Conservation (phyloP, 208 protist species). For the Crithidia expoeki region DNA sequence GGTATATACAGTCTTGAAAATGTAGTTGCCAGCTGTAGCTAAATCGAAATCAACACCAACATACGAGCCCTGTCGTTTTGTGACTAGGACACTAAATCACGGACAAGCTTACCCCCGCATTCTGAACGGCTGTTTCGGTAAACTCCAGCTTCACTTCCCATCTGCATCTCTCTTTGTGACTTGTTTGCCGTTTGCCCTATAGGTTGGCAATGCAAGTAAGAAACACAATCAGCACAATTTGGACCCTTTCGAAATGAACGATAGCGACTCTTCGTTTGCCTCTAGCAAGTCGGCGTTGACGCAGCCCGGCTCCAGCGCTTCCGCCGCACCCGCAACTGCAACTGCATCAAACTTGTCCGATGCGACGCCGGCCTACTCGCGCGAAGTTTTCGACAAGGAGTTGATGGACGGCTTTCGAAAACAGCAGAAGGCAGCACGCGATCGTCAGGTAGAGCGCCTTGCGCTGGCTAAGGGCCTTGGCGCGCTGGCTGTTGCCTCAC, state of each 20-base stretch:
- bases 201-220: no score
- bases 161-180: no score
- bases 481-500: constrained; percentile 45
- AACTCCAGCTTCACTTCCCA: no score
- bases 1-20: no score
- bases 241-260: neutral
- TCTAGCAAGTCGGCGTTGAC: neutral
- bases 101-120: no score
- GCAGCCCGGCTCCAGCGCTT: constrained; percentile 3
- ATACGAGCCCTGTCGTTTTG: no score
- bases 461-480: constrained; percentile 80
- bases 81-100: no score
- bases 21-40: no score
- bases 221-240: no score
- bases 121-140: no score
- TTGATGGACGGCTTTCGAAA: constrained; percentile 68
- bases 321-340: neutral
- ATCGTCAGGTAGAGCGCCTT: constrained; percentile 58
- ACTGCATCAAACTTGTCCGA: neutral
- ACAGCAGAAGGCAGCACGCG: constrained; percentile 42
- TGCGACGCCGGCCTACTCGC: neutral
- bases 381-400: constrained; percentile 41
- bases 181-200: no score
- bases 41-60: no score
- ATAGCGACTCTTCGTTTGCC: neutral